Conservation (phyloP, 257 asterid species). For the Leptodermis oblonga region DNA sequence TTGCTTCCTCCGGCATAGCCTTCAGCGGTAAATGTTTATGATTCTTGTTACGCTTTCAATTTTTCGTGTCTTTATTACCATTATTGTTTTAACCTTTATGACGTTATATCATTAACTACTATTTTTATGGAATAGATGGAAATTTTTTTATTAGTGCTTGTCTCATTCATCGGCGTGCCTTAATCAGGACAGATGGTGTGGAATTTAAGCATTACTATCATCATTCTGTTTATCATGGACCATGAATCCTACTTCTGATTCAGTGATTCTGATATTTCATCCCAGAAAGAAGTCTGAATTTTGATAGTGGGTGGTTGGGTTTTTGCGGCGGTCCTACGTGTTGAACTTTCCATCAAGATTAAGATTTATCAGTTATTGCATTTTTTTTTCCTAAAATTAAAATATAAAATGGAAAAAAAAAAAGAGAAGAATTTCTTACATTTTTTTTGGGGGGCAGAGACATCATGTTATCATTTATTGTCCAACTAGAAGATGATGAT, state of each 20-base stretch:
- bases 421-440: not conserved
- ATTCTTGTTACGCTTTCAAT: not conserved
- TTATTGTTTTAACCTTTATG: not conserved
- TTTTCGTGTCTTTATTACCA: not conserved
- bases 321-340: not conserved
- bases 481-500: not conserved
- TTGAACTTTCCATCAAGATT: not conserved
- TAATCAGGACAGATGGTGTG: not conserved
- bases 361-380: no score
- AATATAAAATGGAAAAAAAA: not conserved
- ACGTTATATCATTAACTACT: no score
- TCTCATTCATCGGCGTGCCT: no score
- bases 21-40: conserved; percentile 61
- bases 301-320: not conserved
- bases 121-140: no score
- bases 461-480: not conserved
- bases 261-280: not conserved
- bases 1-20: conserved; percentile 95
- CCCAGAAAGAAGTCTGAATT: not conserved
- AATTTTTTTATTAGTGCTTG: no score
- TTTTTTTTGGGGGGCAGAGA: not conserved
- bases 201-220: not conserved
- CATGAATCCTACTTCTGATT: not conserved
- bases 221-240: not conserved
- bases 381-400: not conserved